phyloP scores from a whole-genome alignment of 208 protist genomes.

The Leishmania mexicana region DNA sequence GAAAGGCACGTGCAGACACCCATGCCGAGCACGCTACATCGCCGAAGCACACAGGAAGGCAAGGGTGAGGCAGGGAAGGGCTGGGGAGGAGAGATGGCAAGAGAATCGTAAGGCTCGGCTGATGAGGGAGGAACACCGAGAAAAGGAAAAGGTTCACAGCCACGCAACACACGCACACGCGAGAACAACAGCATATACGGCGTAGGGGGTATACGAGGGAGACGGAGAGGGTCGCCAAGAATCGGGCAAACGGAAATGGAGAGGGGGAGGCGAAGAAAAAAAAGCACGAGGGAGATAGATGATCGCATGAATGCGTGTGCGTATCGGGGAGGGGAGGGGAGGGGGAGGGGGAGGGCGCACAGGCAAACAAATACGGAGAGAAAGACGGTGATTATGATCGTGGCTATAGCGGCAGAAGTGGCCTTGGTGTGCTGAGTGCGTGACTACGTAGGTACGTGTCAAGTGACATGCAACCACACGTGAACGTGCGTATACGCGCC shows the following conservation, averaged over 20 bases:
- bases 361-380: not conserved
- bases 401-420: not conserved
- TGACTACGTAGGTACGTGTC: not conserved
- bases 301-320: not conserved
- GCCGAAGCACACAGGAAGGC: not conserved
- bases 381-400: not conserved
- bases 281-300: not conserved
- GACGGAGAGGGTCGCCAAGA: constrained; percentile 5
- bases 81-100: constrained; percentile 3
- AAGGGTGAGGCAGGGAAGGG: constrained; percentile 11
- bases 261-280: constrained; percentile 3
- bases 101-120: not conserved
- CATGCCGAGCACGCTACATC: not conserved
- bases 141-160: not conserved
- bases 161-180: not conserved
- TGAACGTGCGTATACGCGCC: not conserved
- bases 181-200: not conserved
- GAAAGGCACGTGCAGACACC: not conserved
- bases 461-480: not conserved
- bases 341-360: not conserved
- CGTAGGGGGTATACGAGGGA: too few relatives aligned
- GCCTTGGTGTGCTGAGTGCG: not conserved
- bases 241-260: constrained; percentile 18
- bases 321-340: not conserved
- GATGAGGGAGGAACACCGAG: not conserved